phyloP scores from a whole-genome alignment of 2,329 filamentous ascomycete species.

The Monosporascus sp. region DNA sequence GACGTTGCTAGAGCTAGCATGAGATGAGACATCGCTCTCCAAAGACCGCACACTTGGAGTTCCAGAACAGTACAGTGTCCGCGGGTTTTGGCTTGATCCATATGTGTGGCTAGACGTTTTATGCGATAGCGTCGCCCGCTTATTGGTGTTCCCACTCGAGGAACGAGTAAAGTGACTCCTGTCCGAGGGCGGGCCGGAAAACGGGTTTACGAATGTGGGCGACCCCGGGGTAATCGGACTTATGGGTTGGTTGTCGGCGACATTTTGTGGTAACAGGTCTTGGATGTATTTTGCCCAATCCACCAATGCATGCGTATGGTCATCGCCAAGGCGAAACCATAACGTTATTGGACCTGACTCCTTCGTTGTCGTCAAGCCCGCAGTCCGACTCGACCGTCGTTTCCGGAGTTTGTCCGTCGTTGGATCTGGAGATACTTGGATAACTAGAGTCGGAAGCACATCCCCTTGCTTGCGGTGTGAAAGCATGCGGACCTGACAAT shows the following conservation, averaged over 20 bases:
- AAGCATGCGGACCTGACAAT: slow-evolving; percentile 54
- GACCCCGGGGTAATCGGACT: slow-evolving; percentile 49
- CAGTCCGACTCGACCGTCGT: slow-evolving; percentile 58
- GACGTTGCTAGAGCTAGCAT: slow-evolving; percentile 43
- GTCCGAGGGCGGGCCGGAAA: slow-evolving; percentile 35
- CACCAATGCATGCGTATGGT: slow-evolving; percentile 45
- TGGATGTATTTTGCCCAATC: slow-evolving; percentile 56
- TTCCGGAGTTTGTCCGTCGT: slow-evolving; percentile 55
- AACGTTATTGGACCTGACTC: slow-evolving; percentile 44
- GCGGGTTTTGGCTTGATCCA: slow-evolving; percentile 42
- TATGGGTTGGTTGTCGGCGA: slow-evolving; percentile 37
- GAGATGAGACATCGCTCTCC: slow-evolving; percentile 57
- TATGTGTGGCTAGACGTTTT: slow-evolving; percentile 44
- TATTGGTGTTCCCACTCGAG: slow-evolving; percentile 35
- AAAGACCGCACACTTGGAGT: slow-evolving; percentile 57
- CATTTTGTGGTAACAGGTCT: slow-evolving; percentile 31
- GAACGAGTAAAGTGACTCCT: slow-evolving; percentile 37
- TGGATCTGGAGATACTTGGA: slow-evolving; percentile 48
- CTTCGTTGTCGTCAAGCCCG: slow-evolving; percentile 48
- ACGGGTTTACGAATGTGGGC: slow-evolving; percentile 50
- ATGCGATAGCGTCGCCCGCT: slow-evolving; percentile 35
- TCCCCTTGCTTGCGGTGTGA: slow-evolving; percentile 58
- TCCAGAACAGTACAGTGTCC: slow-evolving; percentile 49
- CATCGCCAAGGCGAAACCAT: slow-evolving; percentile 53
- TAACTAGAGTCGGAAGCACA: slow-evolving; percentile 52